phyloP scores from a whole-genome alignment of 2,329 filamentous ascomycete species.

The Xylariales sp. region DNA sequence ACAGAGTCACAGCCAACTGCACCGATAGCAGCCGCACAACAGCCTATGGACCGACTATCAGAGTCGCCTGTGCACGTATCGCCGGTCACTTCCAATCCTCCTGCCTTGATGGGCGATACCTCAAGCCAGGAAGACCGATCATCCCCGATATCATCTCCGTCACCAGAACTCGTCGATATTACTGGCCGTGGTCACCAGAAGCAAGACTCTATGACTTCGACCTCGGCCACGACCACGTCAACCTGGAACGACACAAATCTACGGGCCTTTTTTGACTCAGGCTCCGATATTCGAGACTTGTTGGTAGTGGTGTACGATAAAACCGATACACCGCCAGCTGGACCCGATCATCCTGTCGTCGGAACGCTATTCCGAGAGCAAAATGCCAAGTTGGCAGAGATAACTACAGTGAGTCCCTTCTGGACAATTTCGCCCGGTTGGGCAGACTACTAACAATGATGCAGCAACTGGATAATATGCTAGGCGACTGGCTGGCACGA shows the following conservation, averaged over 20 bases:
- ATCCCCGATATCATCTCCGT: constrained; percentile 59
- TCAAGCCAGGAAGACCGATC: constrained; percentile 65
- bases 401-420: constrained; percentile 61
- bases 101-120: constrained; percentile 64
- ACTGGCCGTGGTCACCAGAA: constrained; percentile 39
- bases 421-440: too few species aligned
- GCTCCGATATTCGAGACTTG: constrained; percentile 83
- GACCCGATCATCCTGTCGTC: constrained; percentile 80
- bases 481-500: constrained; percentile 74
- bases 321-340: constrained; percentile 71
- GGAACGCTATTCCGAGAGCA: constrained; percentile 79
- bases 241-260: constrained; percentile 86
- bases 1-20: constrained; percentile 28
- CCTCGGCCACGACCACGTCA: constrained; percentile 51
- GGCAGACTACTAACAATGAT: constrained; percentile 11
- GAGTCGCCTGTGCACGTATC: constrained; percentile 68
- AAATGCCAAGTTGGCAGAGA: constrained; percentile 78
- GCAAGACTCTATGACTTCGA: constrained; percentile 48
- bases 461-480: constrained; percentile 78
- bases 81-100: constrained; percentile 51
- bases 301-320: constrained; percentile 91
- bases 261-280: constrained; percentile 85
- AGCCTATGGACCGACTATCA: constrained; percentile 43
- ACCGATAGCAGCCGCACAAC: constrained; percentile 21
- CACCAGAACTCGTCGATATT: constrained; percentile 53